Conservation (phyloP, 495 filamentous ascomycete species). For the Annulohypoxylon stygium region DNA sequence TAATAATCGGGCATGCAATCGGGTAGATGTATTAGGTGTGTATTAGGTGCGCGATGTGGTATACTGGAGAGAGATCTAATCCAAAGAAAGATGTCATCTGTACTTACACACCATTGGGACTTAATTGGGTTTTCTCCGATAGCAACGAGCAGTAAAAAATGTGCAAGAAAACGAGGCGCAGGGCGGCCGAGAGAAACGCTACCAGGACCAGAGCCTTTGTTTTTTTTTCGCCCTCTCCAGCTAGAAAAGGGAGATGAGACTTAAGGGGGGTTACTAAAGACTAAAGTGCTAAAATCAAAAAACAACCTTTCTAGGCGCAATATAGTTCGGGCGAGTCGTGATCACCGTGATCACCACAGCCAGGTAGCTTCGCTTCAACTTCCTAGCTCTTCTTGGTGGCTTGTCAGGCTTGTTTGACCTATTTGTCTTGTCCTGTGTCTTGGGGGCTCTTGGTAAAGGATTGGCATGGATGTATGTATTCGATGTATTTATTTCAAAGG, state of each 20-base stretch:
- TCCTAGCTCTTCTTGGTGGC: slow-evolving; percentile 20
- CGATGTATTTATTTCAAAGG: no score
- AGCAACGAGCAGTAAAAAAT: slow-evolving; percentile 26
- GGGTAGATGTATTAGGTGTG: slow-evolving; percentile 22
- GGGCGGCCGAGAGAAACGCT: slow-evolving; percentile 3
- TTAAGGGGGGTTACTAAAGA: slow-evolving; percentile 19
- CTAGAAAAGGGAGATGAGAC: not conserved
- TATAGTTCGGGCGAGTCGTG: slow-evolving; percentile 25
- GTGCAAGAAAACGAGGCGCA: slow-evolving; percentile 44
- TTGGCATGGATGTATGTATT: slow-evolving; percentile 7
- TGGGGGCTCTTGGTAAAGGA: slow-evolving; percentile 33
- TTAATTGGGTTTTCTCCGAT: slow-evolving; percentile 21
- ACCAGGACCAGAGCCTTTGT: slow-evolving; percentile 18
- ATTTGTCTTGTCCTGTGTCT: slow-evolving; percentile 23
- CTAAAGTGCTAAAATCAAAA: slow-evolving; percentile 21
- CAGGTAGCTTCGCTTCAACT: not conserved
- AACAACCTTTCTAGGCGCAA: slow-evolving; percentile 27
- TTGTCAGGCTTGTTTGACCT: not conserved
- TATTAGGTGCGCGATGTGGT: not conserved
- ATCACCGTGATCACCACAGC: slow-evolving; percentile 22
- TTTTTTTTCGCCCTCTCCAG: slow-evolving; percentile 15
- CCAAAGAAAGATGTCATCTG: slow-evolving; percentile 21
- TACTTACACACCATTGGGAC: slow-evolving; percentile 48
- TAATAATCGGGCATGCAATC: slow-evolving; percentile 32
- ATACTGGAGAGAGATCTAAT: slow-evolving; percentile 22